Base-by-base conservation (phyloP, 2,329 filamentous ascomycete genomes). In the Sodiomyces alkalinus region DNA sequence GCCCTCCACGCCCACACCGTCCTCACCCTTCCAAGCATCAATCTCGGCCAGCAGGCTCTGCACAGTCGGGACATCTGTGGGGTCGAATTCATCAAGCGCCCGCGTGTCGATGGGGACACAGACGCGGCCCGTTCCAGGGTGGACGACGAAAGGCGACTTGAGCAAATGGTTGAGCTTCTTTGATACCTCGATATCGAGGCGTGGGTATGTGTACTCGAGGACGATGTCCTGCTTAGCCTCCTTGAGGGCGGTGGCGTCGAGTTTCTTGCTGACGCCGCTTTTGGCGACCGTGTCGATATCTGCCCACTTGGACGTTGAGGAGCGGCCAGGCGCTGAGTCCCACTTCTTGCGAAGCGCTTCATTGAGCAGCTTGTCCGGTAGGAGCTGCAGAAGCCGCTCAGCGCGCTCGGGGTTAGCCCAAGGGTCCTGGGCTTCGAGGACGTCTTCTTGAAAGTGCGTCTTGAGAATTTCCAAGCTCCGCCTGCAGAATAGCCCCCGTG, bases 161-260 rank as follows among this genome's bases (percentile, higher is more conserved):
- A 98, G 74, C 65, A 98, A 72, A 66, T 98, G 90, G 58, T 94
- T 96, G 32, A 92, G 72, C 51, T 94, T 93, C 63, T 96, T 96
- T 47, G 80, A 90, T 48, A 98, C 90, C 53, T 93, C 85, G 36
- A 90, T 86, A 62, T 98, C 90, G 30, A 98, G 79, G 21, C 90
- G 78, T 3, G 90, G 90, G 53, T 98, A 98, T 6, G 90, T 94
- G 56, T 98, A 96, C 55, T 98, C 90, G 17, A 98, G 70, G 4
- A 96, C 76, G 36, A 98, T 80, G 47, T 96, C 90, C 51, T 94
- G 85, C 56, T 94, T 96, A 14, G 85, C 83, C 44, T 94, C 82
- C 7, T 79, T 67, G 9, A 98, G 65, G 3, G 76, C 72, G 37
- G 67, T 72, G 0, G 74, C 53, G 40, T 90, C 76, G n/a, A 93